phyloP scores from a whole-genome alignment of 441 rosid species.

The Syzygium malaccense region DNA sequence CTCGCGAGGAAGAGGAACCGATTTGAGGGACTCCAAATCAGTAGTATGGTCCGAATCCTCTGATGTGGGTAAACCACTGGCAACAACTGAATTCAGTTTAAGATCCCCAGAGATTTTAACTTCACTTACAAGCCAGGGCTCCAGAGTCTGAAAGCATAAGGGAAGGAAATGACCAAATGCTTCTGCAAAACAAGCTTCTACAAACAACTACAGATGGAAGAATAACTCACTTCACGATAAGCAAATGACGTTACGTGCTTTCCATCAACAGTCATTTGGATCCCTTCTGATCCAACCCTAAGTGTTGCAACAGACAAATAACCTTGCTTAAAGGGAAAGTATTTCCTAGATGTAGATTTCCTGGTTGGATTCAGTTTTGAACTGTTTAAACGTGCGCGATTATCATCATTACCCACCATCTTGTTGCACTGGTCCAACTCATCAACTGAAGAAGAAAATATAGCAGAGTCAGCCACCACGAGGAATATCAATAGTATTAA shows the following conservation, averaged over 20 bases:
- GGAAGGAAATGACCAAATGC: constrained; percentile 5
- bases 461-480: constrained; percentile 4
- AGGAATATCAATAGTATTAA: neutral
- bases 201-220: constrained; percentile 3
- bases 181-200: constrained; percentile 1
- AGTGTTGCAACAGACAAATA: constrained; percentile 72
- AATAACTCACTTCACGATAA: constrained; percentile 52
- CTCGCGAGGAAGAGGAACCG: constrained; percentile 45
- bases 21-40: constrained; percentile 65
- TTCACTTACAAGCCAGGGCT: constrained; percentile 74
- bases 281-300: constrained; percentile 83
- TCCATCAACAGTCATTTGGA: constrained; percentile 83
- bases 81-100: constrained; percentile 44
- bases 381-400: constrained; percentile 32
- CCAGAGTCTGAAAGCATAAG: constrained; percentile 40
- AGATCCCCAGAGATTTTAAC: constrained; percentile 53
- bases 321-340: constrained; percentile 66
- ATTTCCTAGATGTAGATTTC: constrained; percentile 35
- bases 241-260: constrained; percentile 74
- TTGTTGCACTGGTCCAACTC: constrained; percentile 86
- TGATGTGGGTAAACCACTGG: constrained; percentile 66
- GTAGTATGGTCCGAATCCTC: constrained; percentile 54
- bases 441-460: constrained; percentile 44
- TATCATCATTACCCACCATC: constrained; percentile 66
- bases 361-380: constrained; percentile 27